Evolutionary conservation across 768 basidiomycete species (phyloP).

Genomic region (Glaciozyma antarctica): DNA sequence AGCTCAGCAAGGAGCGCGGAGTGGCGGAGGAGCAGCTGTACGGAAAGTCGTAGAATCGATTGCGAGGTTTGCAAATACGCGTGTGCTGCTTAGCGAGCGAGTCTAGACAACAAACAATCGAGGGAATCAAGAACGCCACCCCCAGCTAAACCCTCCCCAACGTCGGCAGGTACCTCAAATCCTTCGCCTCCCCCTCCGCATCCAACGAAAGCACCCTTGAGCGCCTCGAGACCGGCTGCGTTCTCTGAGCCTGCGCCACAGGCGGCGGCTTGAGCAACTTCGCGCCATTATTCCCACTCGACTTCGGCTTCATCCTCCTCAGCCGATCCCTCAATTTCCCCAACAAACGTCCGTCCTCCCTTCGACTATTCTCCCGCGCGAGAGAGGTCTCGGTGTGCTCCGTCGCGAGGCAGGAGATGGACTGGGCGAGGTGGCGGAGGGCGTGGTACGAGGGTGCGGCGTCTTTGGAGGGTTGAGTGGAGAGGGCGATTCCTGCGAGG

Average conservation of each 20-base stretch:
- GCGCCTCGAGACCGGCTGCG: background rate
- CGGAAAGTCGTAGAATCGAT: background rate
- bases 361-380: background rate
- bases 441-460: slow-evolving; percentile 10
- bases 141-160: background rate
- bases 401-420: slow-evolving; percentile 2
- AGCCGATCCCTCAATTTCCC: slow-evolving; percentile 2
- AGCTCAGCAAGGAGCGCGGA: background rate
- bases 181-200: background rate
- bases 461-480: slow-evolving; percentile 13
- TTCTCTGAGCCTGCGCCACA: background rate
- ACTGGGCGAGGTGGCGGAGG: slow-evolving; percentile 8
- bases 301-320: background rate
- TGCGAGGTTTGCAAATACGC: no score
- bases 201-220: background rate
- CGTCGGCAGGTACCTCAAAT: background rate
- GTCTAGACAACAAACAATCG: no score
- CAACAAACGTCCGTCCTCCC: background rate
- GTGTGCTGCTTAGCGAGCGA: no score
- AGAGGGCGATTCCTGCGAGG: slow-evolving; percentile 25
- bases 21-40: background rate
- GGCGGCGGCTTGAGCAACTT: slow-evolving; percentile 1
- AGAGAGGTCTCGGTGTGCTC: background rate
- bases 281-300: background rate
- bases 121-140: no score